These are phyloP conservation scores for Xylaria polymorpha DNA, from an alignment of 2,329 filamentous ascomycete genomes.

Conservation along the genomic window DNA sequence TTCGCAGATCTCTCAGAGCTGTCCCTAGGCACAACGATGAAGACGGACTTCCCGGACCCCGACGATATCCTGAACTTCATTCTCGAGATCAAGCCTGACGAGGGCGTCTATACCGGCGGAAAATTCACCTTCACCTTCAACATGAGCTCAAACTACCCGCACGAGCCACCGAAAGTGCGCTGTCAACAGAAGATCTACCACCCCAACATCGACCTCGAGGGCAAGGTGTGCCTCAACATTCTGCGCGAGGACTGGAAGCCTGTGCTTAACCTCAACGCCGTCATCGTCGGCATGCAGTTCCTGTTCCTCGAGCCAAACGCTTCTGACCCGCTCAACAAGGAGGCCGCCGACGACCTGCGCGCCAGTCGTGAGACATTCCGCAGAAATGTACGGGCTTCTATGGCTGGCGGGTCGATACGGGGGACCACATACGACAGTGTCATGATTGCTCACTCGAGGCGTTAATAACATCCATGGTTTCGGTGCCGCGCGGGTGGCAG, in stretches of 20 bases:
- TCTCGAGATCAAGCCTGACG: slow-evolving; percentile 84
- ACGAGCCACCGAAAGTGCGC: slow-evolving; percentile 96
- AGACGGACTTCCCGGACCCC: slow-evolving; percentile 81
- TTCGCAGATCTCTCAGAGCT: slow-evolving; percentile 80
- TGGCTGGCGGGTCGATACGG: slow-evolving; percentile 82
- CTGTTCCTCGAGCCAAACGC: slow-evolving; percentile 98
- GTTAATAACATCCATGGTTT: slow-evolving; percentile 12
- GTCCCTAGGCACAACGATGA: slow-evolving; percentile 82
- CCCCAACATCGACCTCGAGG: slow-evolving; percentile 97
- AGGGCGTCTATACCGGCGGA: slow-evolving; percentile 88
- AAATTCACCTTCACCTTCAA: slow-evolving; percentile 89
- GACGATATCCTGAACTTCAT: slow-evolving; percentile 89
- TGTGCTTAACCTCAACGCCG: slow-evolving; percentile 94
- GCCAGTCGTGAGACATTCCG: slow-evolving; percentile 89
- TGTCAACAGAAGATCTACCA: slow-evolving; percentile 99
- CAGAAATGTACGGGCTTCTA: slow-evolving; percentile 85
- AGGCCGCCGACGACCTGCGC: slow-evolving; percentile 92
- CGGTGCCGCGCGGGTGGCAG: not conserved
- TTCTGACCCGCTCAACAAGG: slow-evolving; percentile 97
- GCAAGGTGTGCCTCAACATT: slow-evolving; percentile 98
- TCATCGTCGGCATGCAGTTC: slow-evolving; percentile 94
- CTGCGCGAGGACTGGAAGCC: slow-evolving; percentile 99
- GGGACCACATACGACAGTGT: slow-evolving; percentile 82
- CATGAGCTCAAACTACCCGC: slow-evolving; percentile 95
- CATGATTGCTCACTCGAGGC: slow-evolving; percentile 21